A percentile compares a stretch with the other conserved stretches of the same genome.
These are phyloP conservation scores for Protostelium mycophagum DNA, from an alignment of 78 protist genomes.

Conservation along the genomic window DNA sequence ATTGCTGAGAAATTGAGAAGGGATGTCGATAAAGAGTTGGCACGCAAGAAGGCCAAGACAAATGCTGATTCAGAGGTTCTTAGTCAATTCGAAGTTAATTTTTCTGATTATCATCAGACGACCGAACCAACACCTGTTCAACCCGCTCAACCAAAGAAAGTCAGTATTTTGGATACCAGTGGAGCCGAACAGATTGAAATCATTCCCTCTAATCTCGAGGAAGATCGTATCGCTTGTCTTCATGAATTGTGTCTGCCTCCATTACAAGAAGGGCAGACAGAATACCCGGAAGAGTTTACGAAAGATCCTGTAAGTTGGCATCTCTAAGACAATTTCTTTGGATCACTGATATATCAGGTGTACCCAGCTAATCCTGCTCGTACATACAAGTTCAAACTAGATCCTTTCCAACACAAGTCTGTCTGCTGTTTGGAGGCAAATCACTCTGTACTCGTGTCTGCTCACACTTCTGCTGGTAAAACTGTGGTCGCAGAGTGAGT, in stretches of 20 bases:
- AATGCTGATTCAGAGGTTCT: neutral
- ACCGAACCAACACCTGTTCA: neutral
- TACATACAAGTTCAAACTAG: slow-evolving; percentile 89
- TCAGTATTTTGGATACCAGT: neutral
- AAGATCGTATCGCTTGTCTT: neutral
- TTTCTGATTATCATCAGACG: neutral
- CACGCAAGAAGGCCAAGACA: neutral
- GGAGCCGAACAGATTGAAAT: neutral
- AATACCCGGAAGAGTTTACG: neutral
- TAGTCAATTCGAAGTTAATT: neutral
- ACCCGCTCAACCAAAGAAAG: neutral
- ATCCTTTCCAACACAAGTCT: slow-evolving; percentile 90
- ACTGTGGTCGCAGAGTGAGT: slow-evolving; percentile 92
- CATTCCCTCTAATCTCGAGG: neutral
- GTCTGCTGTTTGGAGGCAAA: slow-evolving; percentile 77
- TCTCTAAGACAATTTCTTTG: neutral
- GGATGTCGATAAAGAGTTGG: neutral
- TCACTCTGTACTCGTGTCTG: slow-evolving; percentile 94
- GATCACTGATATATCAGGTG: neutral
- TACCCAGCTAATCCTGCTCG: slow-evolving; percentile 33
- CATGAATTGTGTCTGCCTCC: neutral
- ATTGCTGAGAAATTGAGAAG: neutral
- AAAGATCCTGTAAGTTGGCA: neutral
- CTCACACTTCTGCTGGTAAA: slow-evolving; percentile 99
- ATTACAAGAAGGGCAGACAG: neutral